Base-by-base conservation (phyloP, 768 basidiomycete genomes). In the Holtermanniella nyarrowii region DNA sequence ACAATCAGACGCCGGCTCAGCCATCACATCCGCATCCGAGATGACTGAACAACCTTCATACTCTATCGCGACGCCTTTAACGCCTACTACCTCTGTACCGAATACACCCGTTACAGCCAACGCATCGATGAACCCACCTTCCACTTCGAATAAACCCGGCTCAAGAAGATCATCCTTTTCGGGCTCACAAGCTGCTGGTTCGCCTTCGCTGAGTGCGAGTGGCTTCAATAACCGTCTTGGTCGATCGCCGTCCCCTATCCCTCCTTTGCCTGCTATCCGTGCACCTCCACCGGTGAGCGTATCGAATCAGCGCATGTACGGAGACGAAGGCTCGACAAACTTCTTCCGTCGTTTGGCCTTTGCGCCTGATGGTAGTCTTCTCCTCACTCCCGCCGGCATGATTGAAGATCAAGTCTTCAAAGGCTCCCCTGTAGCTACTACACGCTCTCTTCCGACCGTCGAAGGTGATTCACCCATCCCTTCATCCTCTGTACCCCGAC, bases 321-420 rank as follows among this genome's bases (percentile, higher is more conserved):
- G 91, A 43, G 93, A 97, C 70, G 91, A 96, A 70, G 86, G 83
- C 59, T 88, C 81, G 63, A 89, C 88, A 3, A 89, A 91, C 61
- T 99, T 97, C 75, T 99, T 97, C 77, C 76, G 95, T 24, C 79
- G 95, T 27, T 75, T 99, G 54, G 84, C 85, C 11, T 99, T 96
- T 73, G 89, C 88, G 49, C 88, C 93, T 1, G 95, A 99, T 67
- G 95, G 95, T 0, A 87, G 84, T 10, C 76, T 99, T 27, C 77
- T 99, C 42, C 75, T 97, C 58, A 97, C 95, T 0, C 95, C 95
- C 0, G 93, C 95, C 1, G 95, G 95, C 0, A 87, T 93, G 66
- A 96, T 95, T 62, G 91, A 97, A 67, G 93, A 97, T 69, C 85
- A 88, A 3, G 81, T 85, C 13, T 81, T 79, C 58, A 58, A 56